phyloP scores from a whole-genome alignment of 2,329 filamentous ascomycete species.

The Aspergillus tubingensis region DNA sequence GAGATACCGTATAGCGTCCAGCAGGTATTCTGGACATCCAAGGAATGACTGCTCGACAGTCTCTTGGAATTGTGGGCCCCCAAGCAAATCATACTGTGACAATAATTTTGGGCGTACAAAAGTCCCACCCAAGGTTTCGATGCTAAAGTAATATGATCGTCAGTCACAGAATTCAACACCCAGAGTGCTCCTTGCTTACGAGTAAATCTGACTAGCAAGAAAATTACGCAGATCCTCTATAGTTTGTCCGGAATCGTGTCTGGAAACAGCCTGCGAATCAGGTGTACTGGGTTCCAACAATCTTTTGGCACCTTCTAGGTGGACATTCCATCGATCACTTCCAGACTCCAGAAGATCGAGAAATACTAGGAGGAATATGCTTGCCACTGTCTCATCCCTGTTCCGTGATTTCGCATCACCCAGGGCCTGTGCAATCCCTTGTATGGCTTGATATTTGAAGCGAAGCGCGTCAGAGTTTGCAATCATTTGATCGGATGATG shows the following conservation, averaged over 20 bases:
- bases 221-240: slow-evolving; percentile 31
- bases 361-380: slow-evolving; percentile 37
- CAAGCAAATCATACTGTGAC: slow-evolving; percentile 23
- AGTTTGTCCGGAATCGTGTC: slow-evolving; percentile 28
- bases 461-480: slow-evolving; percentile 33
- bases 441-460: slow-evolving; percentile 39
- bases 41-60: slow-evolving; percentile 38
- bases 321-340: slow-evolving; percentile 37
- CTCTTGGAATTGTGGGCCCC: slow-evolving; percentile 25
- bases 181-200: slow-evolving; percentile 22
- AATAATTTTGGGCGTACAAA: slow-evolving; percentile 36
- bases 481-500: slow-evolving; percentile 14
- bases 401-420: slow-evolving; percentile 13
- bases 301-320: slow-evolving; percentile 35
- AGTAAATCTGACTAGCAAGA: slow-evolving; percentile 33
- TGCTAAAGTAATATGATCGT: slow-evolving; percentile 21
- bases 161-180: not conserved
- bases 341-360: slow-evolving; percentile 37
- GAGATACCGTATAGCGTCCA: slow-evolving; percentile 31
- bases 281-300: slow-evolving; percentile 25
- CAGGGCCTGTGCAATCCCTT: slow-evolving; percentile 29
- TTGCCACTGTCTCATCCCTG: slow-evolving; percentile 36
- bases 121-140: slow-evolving; percentile 36
- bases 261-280: slow-evolving; percentile 9
- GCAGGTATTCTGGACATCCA: slow-evolving; percentile 37